These are phyloP conservation scores for Globisporangium solare DNA, from an alignment of 352 stramenopile species.

Conservation along the genomic window DNA sequence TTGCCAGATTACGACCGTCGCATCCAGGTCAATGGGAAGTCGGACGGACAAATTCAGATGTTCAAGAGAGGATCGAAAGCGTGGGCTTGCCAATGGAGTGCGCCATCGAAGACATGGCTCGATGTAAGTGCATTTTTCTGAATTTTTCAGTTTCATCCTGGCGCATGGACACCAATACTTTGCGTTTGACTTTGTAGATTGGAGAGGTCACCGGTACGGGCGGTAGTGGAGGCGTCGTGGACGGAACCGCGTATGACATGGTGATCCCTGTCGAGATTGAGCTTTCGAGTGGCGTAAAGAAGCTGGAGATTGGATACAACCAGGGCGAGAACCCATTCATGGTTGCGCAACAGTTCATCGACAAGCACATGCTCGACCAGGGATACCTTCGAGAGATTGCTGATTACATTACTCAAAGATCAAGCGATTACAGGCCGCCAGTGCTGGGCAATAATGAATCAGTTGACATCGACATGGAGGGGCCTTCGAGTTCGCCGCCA, in stretches of 20 bases:
- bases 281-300: conserved; percentile 86
- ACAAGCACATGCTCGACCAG: conserved; percentile 94
- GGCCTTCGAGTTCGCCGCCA: not conserved
- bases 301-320: conserved; percentile 97
- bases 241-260: conserved; percentile 94
- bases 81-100: conserved; percentile 95
- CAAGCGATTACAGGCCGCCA: conserved; percentile 72
- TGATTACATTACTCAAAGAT: conserved; percentile 94
- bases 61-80: conserved; percentile 93
- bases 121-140: conserved; percentile 65
- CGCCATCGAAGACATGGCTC: conserved; percentile 90
- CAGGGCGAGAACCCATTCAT: conserved; percentile 97
- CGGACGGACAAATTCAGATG: conserved; percentile 94
- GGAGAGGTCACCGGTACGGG: conserved; percentile 79
- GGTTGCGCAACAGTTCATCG: conserved; percentile 95
- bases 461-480: conserved; percentile 12
- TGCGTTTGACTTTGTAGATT: conserved; percentile 36
- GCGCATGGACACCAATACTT: not conserved
- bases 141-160: not conserved
- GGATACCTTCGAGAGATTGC: conserved; percentile 92
- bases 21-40: conserved; percentile 62
- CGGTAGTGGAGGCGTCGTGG: conserved; percentile 80
- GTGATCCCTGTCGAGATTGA: conserved; percentile 97
- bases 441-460: conserved; percentile 42
- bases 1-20: conserved; percentile 92